Evolutionary conservation across 495 filamentous ascomycete species (phyloP).

Genomic region (Hyaloscypha hepaticicola): DNA sequence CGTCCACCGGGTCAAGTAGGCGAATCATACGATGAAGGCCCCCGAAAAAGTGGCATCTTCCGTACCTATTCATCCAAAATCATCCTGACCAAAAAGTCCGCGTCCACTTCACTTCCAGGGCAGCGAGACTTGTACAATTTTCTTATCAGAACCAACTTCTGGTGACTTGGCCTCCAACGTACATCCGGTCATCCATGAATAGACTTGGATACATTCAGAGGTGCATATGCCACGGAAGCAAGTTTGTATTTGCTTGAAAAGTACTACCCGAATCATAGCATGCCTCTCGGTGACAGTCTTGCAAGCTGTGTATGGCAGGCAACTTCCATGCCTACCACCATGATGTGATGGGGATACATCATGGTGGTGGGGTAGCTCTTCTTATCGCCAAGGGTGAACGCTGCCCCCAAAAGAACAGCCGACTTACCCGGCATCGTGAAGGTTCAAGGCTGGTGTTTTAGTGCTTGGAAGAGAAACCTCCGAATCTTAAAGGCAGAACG

Average conservation of each 20-base stretch:
- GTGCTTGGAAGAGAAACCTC: neutral
- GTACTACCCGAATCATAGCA: neutral
- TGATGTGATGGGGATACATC: too few relatives aligned
- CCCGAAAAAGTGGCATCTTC: neutral
- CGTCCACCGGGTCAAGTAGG: neutral
- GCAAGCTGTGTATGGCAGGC: neutral
- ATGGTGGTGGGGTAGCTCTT: neutral
- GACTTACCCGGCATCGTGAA: neutral
- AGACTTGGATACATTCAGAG: neutral
- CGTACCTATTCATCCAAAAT: neutral
- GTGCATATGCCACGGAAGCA: neutral
- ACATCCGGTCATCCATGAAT: neutral
- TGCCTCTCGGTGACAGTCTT: neutral
- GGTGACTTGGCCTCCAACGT: neutral
- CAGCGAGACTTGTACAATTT: neutral
- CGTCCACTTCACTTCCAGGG: neutral
- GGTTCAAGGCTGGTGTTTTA: neutral
- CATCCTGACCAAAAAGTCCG: neutral
- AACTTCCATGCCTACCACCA: neutral
- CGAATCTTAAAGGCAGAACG: neutral
- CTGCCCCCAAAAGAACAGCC: neutral
- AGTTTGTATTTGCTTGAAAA: neutral
- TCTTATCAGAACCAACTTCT: neutral
- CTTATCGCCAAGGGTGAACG: neutral
- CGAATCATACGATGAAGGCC: neutral